Base-by-base conservation (phyloP, 306 rosid species). In the Cucurbita ficifolia region DNA sequence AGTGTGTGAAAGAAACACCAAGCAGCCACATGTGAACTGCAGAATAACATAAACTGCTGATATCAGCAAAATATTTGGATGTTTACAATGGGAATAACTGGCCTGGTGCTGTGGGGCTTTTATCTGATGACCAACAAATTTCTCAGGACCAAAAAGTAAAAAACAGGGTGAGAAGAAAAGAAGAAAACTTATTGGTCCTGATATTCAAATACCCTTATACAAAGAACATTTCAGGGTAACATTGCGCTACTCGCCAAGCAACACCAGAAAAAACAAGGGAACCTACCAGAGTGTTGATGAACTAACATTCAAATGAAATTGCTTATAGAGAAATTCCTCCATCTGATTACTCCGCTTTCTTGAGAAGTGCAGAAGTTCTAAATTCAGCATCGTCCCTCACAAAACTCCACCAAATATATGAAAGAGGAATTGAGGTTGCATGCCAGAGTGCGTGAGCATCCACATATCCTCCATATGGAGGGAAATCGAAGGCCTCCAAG, bases 371-470 rank as follows among this genome's bases (percentile, higher is more conserved):
- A 19, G 76, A 10, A 70, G 96, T 91, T 73, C 83, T 81, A 78
- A 84, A 91, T 82, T 89, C 97, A 2, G 97, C 97, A 74, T 94
- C 99, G 63, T 91, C 96, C 79, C 95, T 86, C 76, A 88, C 82
- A 76, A 88, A 91, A 82, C 92, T 88, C 99, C 99, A 94, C 97
- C 90, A 91, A 19, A 94, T 80, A 83, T 81, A 94, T 19, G 99
- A 82, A 21, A 88, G 81, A 62, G 99, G 97, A 81, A 90, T 83
- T 57, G 81, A 83, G 59, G 86, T 81, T 51, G 97, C 96, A 55
- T 87, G 88, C 88, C 89, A 80, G 59, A 94, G 74, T 22, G 99
- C 96, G 59, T 85, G 96, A 57, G 96, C 89, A 77, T 94, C 99
- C 49, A 89, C 84, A 68, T 79, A 91, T n/a, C 99, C 99, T 74